Conservation (phyloP, 805 yeast genomes). For the Ogataea paradorogensis region DNA sequence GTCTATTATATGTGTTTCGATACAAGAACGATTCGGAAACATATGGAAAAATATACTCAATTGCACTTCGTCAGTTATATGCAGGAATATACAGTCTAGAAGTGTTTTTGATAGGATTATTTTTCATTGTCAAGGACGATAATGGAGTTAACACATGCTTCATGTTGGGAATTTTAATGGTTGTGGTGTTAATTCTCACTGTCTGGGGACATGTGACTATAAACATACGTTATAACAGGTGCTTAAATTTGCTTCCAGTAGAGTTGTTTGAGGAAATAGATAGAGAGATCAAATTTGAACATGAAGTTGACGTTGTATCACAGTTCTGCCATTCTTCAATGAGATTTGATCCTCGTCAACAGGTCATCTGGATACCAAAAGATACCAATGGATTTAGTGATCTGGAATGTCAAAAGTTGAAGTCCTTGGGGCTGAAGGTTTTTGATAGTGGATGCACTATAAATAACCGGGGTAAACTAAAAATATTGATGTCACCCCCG, state of each 20-base stretch:
- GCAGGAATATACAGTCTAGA: conserved; percentile 82
- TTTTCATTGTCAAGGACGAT: conserved; percentile 57
- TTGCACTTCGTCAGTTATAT: conserved; percentile 72
- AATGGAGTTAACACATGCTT: conserved; percentile 44
- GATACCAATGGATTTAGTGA: conserved; percentile 35
- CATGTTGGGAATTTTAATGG: conserved; percentile 48
- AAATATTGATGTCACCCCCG: conserved; percentile 18
- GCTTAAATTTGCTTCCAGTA: conserved; percentile 39
- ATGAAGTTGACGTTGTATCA: conserved; percentile 9
- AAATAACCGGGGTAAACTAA: conserved; percentile 9
- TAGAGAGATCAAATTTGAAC: conserved; percentile 3
- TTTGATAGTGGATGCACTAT: conserved; percentile 20
- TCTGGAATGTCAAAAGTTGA: conserved; percentile 22
- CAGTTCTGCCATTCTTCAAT: conserved; percentile 25
- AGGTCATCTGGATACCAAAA: conserved; percentile 28
- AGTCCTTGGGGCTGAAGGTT: conserved; percentile 21
- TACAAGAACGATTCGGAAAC: conserved; percentile 57
- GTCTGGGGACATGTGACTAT: conserved; percentile 55
- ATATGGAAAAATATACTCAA: conserved; percentile 67
- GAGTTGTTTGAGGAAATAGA: conserved; percentile 12
- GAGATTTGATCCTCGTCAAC: conserved; percentile 21
- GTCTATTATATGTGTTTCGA: conserved; percentile 56
- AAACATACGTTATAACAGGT: conserved; percentile 38
- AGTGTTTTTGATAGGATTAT: conserved; percentile 71
- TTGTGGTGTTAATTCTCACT: conserved; percentile 49